Evolutionary conservation across 805 yeast species (phyloP).

Genomic region (Metschnikowia santaceciliae): DNA sequence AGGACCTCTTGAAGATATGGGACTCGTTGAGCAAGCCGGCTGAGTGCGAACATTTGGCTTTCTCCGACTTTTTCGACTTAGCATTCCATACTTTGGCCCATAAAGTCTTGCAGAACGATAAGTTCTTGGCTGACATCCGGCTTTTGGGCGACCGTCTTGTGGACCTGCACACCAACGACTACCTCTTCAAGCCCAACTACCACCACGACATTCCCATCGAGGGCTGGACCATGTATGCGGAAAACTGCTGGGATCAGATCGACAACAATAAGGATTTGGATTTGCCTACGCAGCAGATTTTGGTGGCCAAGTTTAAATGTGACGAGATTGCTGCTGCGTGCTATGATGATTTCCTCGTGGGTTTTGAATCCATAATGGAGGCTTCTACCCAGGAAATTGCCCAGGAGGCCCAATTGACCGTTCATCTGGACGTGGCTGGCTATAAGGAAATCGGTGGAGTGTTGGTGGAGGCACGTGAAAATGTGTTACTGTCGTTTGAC

Average conservation of each 20-base stretch:
- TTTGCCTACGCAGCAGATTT: constrained; percentile 91
- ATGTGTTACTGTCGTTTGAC: constrained; percentile 56
- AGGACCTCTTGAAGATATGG: constrained; percentile 81
- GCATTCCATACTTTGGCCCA: constrained; percentile 81
- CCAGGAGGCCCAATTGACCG: constrained; percentile 11
- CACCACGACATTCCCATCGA: constrained; percentile 88
- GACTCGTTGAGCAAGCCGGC: constrained; percentile 67
- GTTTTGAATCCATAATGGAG: constrained; percentile 14
- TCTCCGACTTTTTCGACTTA: constrained; percentile 80
- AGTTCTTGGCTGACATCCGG: constrained; percentile 59
- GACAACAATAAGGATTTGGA: constrained; percentile 91
- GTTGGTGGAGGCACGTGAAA: constrained; percentile 41
- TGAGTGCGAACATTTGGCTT: constrained; percentile 48
- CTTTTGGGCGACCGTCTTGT: constrained; percentile 61
- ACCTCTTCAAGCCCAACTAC: constrained; percentile 61
- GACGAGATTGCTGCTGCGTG: constrained; percentile 67
- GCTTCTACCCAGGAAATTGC: constrained; percentile 6
- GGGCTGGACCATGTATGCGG: constrained; percentile 93
- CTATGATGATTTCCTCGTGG: constrained; percentile 26
- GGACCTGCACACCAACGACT: constrained; percentile 24
- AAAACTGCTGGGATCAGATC: constrained; percentile 90
- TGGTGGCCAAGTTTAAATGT: constrained; percentile 92
- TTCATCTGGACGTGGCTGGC: constrained; percentile 1
- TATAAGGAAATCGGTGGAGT: constrained; percentile 44
- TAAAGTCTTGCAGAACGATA: constrained; percentile 73